Percentiles rank a stretch among this genome's conserved stretches.
phyloP scores from a whole-genome alignment of 495 filamentous ascomycete genomes.

The Elaphomyces granulatus region DNA sequence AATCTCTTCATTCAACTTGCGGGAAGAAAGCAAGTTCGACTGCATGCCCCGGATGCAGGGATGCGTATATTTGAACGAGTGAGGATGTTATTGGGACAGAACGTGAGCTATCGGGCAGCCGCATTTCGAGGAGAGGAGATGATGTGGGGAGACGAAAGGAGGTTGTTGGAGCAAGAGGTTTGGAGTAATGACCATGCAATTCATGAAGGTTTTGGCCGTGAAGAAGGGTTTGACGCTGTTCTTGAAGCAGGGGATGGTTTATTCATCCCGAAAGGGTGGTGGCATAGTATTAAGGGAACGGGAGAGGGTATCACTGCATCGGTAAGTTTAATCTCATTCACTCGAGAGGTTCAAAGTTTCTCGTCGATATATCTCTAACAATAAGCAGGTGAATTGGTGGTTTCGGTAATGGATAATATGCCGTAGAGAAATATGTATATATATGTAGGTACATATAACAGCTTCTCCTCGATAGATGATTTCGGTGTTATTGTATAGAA shows the following conservation, averaged over 20 bases:
- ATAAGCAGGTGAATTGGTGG: conserved; percentile 90
- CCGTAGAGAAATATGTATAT: too few relatives aligned
- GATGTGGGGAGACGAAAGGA: conserved; percentile 67
- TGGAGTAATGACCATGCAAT: conserved; percentile 39
- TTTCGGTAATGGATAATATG: conserved; percentile 55
- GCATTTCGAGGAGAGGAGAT: conserved; percentile 72
- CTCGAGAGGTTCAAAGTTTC: conserved; percentile 5
- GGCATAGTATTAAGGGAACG: conserved; percentile 79
- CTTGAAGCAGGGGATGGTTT: conserved; percentile 55
- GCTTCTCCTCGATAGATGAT: too few relatives aligned
- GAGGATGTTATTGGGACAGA: conserved; percentile 30
- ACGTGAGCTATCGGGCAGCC: conserved; percentile 28
- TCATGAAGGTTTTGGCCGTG: conserved; percentile 10
- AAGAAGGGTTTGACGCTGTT: conserved; percentile 39
- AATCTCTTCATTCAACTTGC: conserved; percentile 82
- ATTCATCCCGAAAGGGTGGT: conserved; percentile 89
- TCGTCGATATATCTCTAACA: conserved; percentile 17
- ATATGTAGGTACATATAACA: too few relatives aligned
- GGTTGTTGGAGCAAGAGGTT: conserved; percentile 48
- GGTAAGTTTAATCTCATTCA: conserved; percentile 31
- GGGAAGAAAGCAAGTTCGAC: conserved; percentile 55
- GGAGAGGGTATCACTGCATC: conserved; percentile 51
- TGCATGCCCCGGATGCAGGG: conserved; percentile 50
- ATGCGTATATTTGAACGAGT: conserved; percentile 43
- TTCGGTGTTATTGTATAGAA: too few relatives aligned